These are phyloP conservation scores for Eurotiales sp. DNA, from an alignment of 2,329 filamentous ascomycete genomes.

Conservation along the genomic window DNA sequence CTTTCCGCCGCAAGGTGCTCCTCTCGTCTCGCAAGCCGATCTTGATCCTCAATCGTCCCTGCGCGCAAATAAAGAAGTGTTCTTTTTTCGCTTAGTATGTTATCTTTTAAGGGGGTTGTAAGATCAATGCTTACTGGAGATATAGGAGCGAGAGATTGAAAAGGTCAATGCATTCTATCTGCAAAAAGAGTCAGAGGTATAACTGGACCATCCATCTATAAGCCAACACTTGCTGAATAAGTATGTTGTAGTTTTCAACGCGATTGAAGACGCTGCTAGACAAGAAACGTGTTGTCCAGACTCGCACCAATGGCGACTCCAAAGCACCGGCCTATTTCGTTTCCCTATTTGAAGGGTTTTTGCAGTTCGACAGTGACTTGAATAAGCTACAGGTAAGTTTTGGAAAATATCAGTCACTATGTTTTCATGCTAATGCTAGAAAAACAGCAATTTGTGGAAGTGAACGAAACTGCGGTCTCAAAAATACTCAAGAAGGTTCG, in stretches of 20 bases:
- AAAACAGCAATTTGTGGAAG: conserved; percentile 85
- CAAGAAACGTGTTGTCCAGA: conserved; percentile 89
- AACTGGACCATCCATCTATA: conserved; percentile 24
- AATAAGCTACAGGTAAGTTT: conserved; percentile 74
- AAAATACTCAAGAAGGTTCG: conserved; percentile 93
- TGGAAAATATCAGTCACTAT: background rate
- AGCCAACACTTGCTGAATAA: background rate
- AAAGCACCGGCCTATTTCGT: conserved; percentile 91
- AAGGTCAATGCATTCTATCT: conserved; percentile 98
- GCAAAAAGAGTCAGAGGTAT: conserved; percentile 94
- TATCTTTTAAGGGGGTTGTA: background rate
- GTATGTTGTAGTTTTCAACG: conserved; percentile 69
- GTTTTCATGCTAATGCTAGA: conserved; percentile 2
- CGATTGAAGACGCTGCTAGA: conserved; percentile 88
- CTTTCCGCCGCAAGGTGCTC: conserved; percentile 69
- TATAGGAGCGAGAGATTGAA: conserved; percentile 92
- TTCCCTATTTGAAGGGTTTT: conserved; percentile 91
- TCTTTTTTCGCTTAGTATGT: conserved; percentile 93
- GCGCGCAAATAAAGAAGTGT: conserved; percentile 95
- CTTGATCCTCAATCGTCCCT: conserved; percentile 81
- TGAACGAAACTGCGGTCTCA: conserved; percentile 95
- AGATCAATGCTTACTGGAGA: background rate
- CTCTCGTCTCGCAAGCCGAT: conserved; percentile 21
- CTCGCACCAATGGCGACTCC: conserved; percentile 69
- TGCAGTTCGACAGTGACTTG: conserved; percentile 92